Percentiles rank a stretch among this genome's conserved stretches.
Conservation (phyloP, 2,329 filamentous ascomycete genomes). For the Nemania bipapillata region DNA sequence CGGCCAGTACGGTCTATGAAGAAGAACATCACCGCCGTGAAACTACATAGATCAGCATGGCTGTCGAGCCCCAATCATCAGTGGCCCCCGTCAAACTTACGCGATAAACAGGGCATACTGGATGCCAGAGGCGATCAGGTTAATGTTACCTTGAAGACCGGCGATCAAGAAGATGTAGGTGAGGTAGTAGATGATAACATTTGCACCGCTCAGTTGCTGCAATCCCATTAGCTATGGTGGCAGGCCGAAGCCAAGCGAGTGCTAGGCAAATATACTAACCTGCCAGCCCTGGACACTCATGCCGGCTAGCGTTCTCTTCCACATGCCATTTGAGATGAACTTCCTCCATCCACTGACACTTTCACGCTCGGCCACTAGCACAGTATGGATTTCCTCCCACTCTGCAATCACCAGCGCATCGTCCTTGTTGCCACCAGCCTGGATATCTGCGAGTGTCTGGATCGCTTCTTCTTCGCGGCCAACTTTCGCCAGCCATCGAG, state of each 20-base stretch:
- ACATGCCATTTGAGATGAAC: conserved; percentile 62
- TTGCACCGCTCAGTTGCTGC: conserved; percentile 63
- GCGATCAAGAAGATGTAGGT: conserved; percentile 71
- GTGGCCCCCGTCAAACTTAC: conserved; percentile 41
- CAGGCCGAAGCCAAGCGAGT: not conserved
- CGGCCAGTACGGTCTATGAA: conserved; percentile 67
- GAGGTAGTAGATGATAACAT: conserved; percentile 68
- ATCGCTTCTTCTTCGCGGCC: conserved; percentile 75
- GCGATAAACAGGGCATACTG: conserved; percentile 65
- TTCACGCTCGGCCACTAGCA: conserved; percentile 65
- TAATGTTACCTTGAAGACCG: conserved; percentile 62
- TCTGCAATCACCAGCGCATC: conserved; percentile 71
- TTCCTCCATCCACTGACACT: conserved; percentile 62
- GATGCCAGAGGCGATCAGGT: conserved; percentile 65
- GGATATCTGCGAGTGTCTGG: conserved; percentile 66
- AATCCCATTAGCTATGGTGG: conserved; percentile 22
- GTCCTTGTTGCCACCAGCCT: conserved; percentile 66
- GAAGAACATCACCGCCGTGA: conserved; percentile 61
- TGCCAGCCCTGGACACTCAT: conserved; percentile 71
- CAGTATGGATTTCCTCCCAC: conserved; percentile 69
- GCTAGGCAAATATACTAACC: conserved; percentile 44
- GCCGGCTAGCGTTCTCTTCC: conserved; percentile 67
- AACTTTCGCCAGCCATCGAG: conserved; percentile 75
- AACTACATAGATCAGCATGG: conserved; percentile 46
- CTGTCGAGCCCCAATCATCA: not conserved